Percentiles rank a stretch among this genome's conserved stretches.
Evolutionary conservation across 1,284 basidiomycete genomes (phyloP).

Genomic region (Trichosporon sp.): DNA sequence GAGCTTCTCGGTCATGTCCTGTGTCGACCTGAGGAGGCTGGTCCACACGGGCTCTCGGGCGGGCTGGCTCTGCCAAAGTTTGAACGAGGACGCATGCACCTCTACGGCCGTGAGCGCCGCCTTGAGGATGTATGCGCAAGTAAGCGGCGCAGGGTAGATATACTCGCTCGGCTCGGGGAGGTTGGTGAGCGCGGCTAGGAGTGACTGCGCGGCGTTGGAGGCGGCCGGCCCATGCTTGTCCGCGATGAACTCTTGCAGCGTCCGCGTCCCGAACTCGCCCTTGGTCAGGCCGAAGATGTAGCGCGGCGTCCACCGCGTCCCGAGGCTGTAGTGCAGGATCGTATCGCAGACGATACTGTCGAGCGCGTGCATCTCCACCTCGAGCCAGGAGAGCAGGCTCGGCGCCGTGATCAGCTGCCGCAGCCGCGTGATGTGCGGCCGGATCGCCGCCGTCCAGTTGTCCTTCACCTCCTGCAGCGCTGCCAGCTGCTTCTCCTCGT

Average conservation of each 20-base stretch:
- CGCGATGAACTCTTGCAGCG: constrained; percentile 2
- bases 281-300: background rate
- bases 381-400: constrained; percentile 1
- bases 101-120: constrained; percentile 1
- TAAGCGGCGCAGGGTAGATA: constrained; percentile 6
- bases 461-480: background rate
- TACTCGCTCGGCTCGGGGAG: background rate
- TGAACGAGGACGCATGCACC: constrained; percentile 4
- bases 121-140: constrained; percentile 1
- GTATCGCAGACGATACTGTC: constrained; percentile 3
- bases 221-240: background rate
- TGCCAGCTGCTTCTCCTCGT: background rate
- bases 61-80: constrained; percentile 4
- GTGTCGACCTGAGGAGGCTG: background rate
- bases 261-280: background rate
- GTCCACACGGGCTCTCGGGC: constrained; percentile 4
- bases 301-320: background rate
- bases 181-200: constrained; percentile 2
- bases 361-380: constrained; percentile 2
- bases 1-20: constrained; percentile 6
- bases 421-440: background rate
- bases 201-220: background rate
- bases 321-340: constrained; percentile 1
- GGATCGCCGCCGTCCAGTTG: background rate
- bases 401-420: background rate